Conservation (phyloP, 75 land plant genomes). For the Larix kaempferi region DNA sequence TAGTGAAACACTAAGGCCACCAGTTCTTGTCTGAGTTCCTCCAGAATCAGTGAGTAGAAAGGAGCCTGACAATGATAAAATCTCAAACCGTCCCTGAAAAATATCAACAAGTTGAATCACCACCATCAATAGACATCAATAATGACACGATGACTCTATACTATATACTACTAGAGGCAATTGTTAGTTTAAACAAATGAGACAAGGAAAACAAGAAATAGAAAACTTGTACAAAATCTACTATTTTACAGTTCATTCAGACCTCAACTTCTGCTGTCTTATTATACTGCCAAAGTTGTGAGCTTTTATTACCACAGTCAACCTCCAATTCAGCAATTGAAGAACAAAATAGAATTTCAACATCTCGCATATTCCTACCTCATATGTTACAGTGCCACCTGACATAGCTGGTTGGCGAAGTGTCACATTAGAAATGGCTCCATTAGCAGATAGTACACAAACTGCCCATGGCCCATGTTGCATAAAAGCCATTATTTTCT, state of each 20-base stretch:
- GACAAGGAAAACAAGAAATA: not conserved
- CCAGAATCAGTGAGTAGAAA: constrained; percentile 71
- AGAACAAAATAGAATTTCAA: not conserved
- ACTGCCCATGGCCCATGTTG: constrained; percentile 43
- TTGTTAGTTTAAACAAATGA: too few species aligned
- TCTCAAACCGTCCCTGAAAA: constrained; percentile 91
- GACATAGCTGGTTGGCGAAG: constrained; percentile 49
- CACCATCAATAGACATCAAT: not conserved
- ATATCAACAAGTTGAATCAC: not conserved
- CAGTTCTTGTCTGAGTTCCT: constrained; percentile 74
- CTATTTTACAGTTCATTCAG: not conserved
- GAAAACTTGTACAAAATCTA: not conserved
- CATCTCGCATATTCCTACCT: constrained; percentile 19
- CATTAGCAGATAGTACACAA: constrained; percentile 53
- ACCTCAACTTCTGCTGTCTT: not conserved
- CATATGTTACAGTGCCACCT: constrained; percentile 54
- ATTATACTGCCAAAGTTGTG: not conserved
- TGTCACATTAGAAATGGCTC: constrained; percentile 51
- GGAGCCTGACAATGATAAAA: constrained; percentile 91
- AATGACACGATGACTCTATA: not conserved
- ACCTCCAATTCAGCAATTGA: not conserved
- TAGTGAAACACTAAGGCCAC: constrained; percentile 80
- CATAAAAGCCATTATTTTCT: constrained; percentile 46
- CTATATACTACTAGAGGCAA: not conserved
- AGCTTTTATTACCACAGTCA: not conserved